phyloP scores from a whole-genome alignment of 495 filamentous ascomycete genomes.

The Lasiosphaeria ovina region DNA sequence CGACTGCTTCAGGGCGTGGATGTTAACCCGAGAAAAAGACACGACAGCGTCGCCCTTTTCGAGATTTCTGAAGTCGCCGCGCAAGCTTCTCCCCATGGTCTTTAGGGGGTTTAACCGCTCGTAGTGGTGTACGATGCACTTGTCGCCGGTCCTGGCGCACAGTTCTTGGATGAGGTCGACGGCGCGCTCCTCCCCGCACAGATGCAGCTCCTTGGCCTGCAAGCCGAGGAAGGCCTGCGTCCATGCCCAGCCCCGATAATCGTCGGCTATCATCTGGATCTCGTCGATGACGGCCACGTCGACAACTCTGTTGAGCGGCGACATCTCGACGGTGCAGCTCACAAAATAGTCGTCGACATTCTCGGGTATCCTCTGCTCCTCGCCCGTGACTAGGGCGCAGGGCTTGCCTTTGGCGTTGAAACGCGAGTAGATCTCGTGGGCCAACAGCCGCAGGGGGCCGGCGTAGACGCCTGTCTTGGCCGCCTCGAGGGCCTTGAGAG shows the following conservation, averaged over 20 bases:
- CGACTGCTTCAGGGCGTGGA: conserved; percentile 74
- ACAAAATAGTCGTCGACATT: conserved; percentile 52
- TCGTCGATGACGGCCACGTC: conserved; percentile 97
- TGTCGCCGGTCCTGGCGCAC: conserved; percentile 78
- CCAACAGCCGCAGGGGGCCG: conserved; percentile 84
- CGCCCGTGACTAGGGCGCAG: conserved; percentile 85
- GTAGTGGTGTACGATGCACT: conserved; percentile 76
- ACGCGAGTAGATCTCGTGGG: conserved; percentile 87
- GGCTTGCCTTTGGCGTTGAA: conserved; percentile 70
- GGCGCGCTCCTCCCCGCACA: conserved; percentile 85
- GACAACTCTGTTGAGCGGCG: conserved; percentile 62
- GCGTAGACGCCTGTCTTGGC: conserved; percentile 81
- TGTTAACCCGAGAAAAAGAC: conserved; percentile 73
- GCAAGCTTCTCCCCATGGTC: conserved; percentile 59
- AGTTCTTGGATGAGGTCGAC: conserved; percentile 78
- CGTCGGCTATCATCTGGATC: conserved; percentile 92
- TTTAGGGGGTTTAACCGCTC: conserved; percentile 76
- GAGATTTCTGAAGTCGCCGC: conserved; percentile 61
- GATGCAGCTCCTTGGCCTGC: conserved; percentile 81
- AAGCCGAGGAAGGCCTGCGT: conserved; percentile 87
- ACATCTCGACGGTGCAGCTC: conserved; percentile 97
- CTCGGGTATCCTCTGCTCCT: conserved; percentile 67
- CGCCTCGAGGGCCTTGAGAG: conserved; percentile 78
- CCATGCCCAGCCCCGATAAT: conserved; percentile 91
- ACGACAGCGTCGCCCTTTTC: conserved; percentile 90